Percentiles rank a stretch among this genome's conserved stretches.
Conservation (phyloP, 768 basidiomycete species). For the Erythrobasidium yunnanense region DNA sequence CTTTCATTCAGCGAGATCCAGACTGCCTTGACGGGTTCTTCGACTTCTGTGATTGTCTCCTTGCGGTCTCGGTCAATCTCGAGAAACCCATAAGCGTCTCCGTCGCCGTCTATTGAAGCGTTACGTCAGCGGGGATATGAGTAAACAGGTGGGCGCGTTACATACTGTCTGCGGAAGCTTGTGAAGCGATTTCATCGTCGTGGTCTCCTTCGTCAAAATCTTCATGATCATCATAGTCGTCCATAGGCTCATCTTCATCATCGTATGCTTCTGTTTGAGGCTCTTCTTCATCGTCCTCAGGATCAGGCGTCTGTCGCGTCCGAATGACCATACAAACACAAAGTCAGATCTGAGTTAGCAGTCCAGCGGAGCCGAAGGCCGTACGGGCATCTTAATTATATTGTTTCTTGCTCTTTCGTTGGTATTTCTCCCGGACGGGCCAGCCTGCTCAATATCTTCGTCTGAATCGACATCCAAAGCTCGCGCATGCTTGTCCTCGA, state of each 20-base stretch:
- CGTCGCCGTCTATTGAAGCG: conserved; percentile 5
- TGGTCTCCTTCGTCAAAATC: background rate
- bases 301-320: background rate
- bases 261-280: no score
- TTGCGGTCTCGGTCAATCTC: conserved; percentile 15
- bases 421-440: background rate
- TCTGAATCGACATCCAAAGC: conserved; percentile 9
- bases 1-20: background rate
- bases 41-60: conserved; percentile 13
- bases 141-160: background rate
- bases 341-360: background rate
- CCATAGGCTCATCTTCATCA: background rate
- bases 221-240: background rate
- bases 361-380: background rate
- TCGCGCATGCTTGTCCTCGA: conserved; percentile 8
- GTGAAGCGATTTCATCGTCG: background rate
- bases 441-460: no score
- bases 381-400: conserved; percentile 10
- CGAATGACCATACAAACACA: background rate
- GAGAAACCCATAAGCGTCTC: conserved; percentile 22
- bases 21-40: conserved; percentile 8
- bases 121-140: background rate
- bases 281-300: conserved; percentile 6
- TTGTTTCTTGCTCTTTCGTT: conserved; percentile 14
- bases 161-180: background rate